phyloP scores from a whole-genome alignment of 2,329 filamentous ascomycete species.

The Aspergillus nomiae region DNA sequence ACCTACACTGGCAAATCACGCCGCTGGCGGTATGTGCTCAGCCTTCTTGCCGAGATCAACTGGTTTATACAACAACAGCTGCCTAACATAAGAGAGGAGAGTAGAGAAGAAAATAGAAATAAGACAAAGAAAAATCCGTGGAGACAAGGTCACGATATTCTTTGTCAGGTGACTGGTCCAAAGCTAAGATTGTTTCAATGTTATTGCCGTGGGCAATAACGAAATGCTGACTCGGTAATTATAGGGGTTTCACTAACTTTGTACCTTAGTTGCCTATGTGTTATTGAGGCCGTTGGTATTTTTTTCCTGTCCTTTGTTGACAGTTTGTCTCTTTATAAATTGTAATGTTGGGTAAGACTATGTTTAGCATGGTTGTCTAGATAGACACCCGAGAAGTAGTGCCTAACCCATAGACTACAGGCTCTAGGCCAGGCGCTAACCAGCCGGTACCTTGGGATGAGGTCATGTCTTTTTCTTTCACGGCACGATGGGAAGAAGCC shows the following conservation, averaged over 20 bases:
- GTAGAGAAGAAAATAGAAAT: not conserved
- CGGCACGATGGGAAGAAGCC: slow-evolving; percentile 14
- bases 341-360: not conserved
- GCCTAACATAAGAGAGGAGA: not conserved
- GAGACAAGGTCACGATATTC: not conserved
- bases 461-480: slow-evolving; percentile 13
- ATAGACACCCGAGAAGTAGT: slow-evolving; percentile 6
- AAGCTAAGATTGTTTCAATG: not conserved
- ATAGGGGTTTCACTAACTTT: not conserved
- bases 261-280: not conserved
- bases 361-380: not conserved
- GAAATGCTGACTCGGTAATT: not conserved
- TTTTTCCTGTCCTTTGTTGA: not conserved
- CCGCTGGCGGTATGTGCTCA: not conserved
- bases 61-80: not conserved
- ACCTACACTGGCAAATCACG: not conserved
- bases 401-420: slow-evolving; percentile 5
- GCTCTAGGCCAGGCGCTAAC: slow-evolving; percentile 18
- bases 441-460: slow-evolving; percentile 21
- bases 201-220: not conserved
- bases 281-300: not conserved
- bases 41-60: not conserved
- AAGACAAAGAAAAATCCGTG: not conserved
- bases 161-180: not conserved
- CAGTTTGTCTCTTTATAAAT: not conserved